phyloP scores from a whole-genome alignment of 2,329 filamentous ascomycete species.

The Ustulina deusta region DNA sequence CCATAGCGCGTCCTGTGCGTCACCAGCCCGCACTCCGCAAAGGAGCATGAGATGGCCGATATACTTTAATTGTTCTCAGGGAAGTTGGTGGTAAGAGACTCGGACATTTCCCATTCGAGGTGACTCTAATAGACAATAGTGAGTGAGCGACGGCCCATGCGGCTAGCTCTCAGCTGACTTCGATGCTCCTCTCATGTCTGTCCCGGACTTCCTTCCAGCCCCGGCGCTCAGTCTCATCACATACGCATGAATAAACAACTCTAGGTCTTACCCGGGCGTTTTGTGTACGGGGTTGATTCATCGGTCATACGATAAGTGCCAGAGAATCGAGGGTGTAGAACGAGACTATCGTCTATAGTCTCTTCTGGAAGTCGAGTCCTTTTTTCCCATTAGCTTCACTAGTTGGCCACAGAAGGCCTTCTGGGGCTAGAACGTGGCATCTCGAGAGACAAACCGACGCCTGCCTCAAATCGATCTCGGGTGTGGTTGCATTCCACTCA shows the following conservation, averaged over 20 bases:
- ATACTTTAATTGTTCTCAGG: background rate
- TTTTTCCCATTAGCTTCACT: background rate
- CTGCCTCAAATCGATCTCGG: background rate
- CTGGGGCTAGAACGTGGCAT: slow-evolving; percentile 5
- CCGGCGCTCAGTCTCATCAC: background rate
- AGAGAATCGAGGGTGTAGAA: background rate
- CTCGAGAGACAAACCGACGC: background rate
- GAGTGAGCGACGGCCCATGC: slow-evolving; percentile 18
- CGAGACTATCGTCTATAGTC: background rate
- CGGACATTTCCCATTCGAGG: slow-evolving; percentile 2
- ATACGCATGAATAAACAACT: slow-evolving; percentile 11
- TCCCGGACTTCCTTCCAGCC: slow-evolving; percentile 17
- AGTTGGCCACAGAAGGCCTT: background rate
- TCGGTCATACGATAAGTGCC: slow-evolving; percentile 3
- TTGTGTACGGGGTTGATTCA: background rate
- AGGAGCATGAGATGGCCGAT: background rate
- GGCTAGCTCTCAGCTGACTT: slow-evolving; percentile 21
- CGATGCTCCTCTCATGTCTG: background rate
- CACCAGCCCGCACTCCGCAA: background rate
- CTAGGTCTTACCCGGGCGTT: background rate
- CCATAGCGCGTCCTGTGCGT: background rate
- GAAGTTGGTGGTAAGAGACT: no score
- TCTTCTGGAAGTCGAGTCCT: slow-evolving; percentile 1
- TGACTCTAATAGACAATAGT: background rate
- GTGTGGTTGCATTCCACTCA: slow-evolving; percentile 16